A percentile compares a stretch with the other conserved stretches of the same genome.
phyloP scores from a whole-genome alignment of 2,329 filamentous ascomycete genomes.

The Nannizziopsis arthrosporioides region DNA sequence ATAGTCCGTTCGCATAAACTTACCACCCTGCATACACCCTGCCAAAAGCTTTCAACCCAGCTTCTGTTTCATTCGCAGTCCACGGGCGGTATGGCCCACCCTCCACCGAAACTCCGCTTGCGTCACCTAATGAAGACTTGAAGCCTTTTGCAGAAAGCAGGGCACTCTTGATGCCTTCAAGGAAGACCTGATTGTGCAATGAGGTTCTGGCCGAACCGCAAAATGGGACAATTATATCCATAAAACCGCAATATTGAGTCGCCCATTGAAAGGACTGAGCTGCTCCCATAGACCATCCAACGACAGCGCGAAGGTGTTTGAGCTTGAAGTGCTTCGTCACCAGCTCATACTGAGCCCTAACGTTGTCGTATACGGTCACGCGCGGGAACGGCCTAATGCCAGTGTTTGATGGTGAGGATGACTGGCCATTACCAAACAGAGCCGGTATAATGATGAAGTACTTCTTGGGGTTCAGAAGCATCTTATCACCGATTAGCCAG shows the following conservation, averaged over 20 bases:
- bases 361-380: conserved; percentile 57
- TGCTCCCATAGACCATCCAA: conserved; percentile 62
- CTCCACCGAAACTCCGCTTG: conserved; percentile 32
- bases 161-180: conserved; percentile 52
- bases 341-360: conserved; percentile 53
- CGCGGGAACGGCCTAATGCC: conserved; percentile 48
- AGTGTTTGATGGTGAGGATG: conserved; percentile 55
- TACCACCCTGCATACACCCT: conserved; percentile 64
- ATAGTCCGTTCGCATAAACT: conserved; percentile 9
- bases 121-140: conserved; percentile 41
- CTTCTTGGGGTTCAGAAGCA: conserved; percentile 51
- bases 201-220: conserved; percentile 54
- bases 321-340: conserved; percentile 53
- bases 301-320: conserved; percentile 48
- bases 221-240: conserved; percentile 55
- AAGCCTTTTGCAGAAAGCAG: conserved; percentile 47
- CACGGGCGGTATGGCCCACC: conserved; percentile 38
- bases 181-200: conserved; percentile 56
- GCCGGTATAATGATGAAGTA: conserved; percentile 60
- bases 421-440: conserved; percentile 58
- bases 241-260: conserved; percentile 51
- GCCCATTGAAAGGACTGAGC: conserved; percentile 56
- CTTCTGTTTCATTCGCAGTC: conserved; percentile 42
- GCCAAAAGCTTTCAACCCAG: conserved; percentile 58
- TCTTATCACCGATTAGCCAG: conserved; percentile 59